Conservation (phyloP, 305 asterid species). For the Fraxinus floribunda region DNA sequence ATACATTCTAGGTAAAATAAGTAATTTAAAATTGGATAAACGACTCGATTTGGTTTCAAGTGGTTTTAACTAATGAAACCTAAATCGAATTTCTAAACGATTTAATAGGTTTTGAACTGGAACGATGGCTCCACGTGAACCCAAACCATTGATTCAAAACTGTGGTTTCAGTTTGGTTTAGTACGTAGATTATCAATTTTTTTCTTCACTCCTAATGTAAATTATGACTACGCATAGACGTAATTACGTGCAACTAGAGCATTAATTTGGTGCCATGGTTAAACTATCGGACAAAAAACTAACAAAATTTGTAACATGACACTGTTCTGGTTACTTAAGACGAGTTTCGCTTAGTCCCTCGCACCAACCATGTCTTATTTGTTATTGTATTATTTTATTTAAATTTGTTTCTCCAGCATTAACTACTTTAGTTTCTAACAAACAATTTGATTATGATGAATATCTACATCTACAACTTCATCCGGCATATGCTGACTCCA, state of each 20-base stretch:
- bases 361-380: neutral
- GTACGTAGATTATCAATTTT: neutral
- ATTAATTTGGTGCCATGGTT: neutral
- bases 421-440: conserved; percentile 18
- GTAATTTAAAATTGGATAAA: neutral
- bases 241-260: neutral
- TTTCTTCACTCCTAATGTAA: neutral
- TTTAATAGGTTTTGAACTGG: neutral
- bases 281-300: neutral
- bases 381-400: neutral
- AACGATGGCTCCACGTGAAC: neutral
- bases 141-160: neutral
- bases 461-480: conserved; percentile 5
- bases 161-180: neutral
- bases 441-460: conserved; percentile 21
- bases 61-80: neutral
- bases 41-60: neutral
- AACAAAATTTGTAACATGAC: neutral
- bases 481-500: conserved; percentile 15
- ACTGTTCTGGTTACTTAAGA: neutral
- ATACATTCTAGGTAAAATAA: neutral
- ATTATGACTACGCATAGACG: neutral
- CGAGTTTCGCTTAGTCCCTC: neutral
- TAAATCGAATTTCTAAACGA: neutral
- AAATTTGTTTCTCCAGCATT: neutral